Percentiles rank a stretch among this genome's conserved stretches.
These are phyloP conservation scores for Otatea glauca DNA, from an alignment of 176 grass and related monocot genomes.

Conservation along the genomic window DNA sequence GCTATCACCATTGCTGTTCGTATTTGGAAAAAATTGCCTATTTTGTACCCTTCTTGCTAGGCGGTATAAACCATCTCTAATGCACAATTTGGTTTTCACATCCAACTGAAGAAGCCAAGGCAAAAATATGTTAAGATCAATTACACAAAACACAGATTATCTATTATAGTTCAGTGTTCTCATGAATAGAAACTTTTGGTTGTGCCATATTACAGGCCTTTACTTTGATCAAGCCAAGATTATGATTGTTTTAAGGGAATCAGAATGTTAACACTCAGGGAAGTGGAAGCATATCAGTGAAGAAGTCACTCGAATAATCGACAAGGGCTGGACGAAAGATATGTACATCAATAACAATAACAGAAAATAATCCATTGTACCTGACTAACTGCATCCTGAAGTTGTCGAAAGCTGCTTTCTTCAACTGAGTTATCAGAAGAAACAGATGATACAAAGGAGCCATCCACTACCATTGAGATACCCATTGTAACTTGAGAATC, in stretches of 20 bases:
- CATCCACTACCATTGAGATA: constrained; percentile 58
- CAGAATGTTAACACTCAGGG: constrained; percentile 15
- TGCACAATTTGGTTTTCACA: constrained; percentile 75
- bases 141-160: constrained; percentile 36
- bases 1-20: constrained; percentile 55
- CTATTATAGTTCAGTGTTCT: constrained; percentile 33
- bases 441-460: constrained; percentile 57
- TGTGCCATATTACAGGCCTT: constrained; percentile 15
- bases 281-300: neutral
- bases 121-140: constrained; percentile 35
- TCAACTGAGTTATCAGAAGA: constrained; percentile 67
- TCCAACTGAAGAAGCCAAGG: constrained; percentile 76
- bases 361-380: constrained; percentile 48
- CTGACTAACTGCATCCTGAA: constrained; percentile 86
- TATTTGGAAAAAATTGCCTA: constrained; percentile 66
- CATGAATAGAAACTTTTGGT: constrained; percentile 18
- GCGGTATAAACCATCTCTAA: constrained; percentile 96
- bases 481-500: constrained; percentile 46
- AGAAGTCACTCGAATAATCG: constrained; percentile 25
- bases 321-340: neutral
- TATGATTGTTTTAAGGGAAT: constrained; percentile 24
- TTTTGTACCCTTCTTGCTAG: constrained; percentile 81
- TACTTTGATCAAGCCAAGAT: constrained; percentile 2
- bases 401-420: constrained; percentile 74
- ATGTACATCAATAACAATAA: neutral